Base-by-base conservation (phyloP, 192 early-diverging fungal species). In the Geranomyces variabilis region DNA sequence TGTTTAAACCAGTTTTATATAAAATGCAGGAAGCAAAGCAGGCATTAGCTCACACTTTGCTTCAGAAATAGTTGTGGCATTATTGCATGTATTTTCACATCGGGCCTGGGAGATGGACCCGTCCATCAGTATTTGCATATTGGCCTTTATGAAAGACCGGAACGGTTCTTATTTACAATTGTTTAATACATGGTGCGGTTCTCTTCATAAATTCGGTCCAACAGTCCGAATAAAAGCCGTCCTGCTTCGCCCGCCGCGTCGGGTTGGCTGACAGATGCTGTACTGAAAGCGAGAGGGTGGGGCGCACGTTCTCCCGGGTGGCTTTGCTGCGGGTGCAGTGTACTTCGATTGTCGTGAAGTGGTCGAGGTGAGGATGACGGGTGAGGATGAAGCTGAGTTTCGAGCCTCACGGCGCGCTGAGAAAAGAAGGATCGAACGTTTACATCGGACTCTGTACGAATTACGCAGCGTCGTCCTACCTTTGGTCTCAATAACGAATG, bases 201-300 rank as follows among this genome's bases (percentile, higher is more conserved):
- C 8, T 47, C 47, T 55, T 74, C 65, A 22, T 82, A 82, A 29
- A 82, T 70, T 5, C 76, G 76, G 56, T 85, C 81, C 63, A 85
- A 68, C 47, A 85, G 41, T 44, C 75, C 80, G 51, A 83, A 78
- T 12, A 85, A 67, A 7, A 68, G 75, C 15, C 77, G 56, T 28
- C 67, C 71, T 24, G 70, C 57, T 19, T 73, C 75, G 14, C 46
- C 67, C 15, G 29, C 30, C 47, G 67, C 68, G 31, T 61, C 62
- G 7, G n/a, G 51, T 24, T 53, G n/a, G 19, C 7, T 7, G 7
- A 53, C 24, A 26, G 24, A 34, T 8, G 17, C 29, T 19, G 28
- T 60, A 34, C 31, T 34, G 58, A 30, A 60, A 19, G 58, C 24
- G 9, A 60, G 31, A 5, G 58, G 58, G 19, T 60, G 58, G 1